Percentiles rank a stretch among this genome's conserved stretches.
phyloP scores from a whole-genome alignment of 345 rosid genomes.

The Rhizophora apiculata region DNA sequence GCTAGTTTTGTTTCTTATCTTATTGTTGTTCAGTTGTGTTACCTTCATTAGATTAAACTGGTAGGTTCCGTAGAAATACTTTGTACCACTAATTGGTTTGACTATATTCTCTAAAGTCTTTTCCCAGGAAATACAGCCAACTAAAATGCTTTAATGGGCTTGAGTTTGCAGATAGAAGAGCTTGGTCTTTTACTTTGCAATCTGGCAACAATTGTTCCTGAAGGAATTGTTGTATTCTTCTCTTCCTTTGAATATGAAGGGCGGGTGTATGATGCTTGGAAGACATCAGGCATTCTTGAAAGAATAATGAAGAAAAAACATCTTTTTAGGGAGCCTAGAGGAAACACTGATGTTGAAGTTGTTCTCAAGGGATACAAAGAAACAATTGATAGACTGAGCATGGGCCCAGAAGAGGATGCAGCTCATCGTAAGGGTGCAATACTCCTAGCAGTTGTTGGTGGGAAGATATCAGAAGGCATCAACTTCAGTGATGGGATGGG shows the following conservation, averaged over 20 bases:
- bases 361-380: constrained; percentile 82
- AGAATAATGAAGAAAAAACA: constrained; percentile 74
- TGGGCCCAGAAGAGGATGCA: constrained; percentile 22
- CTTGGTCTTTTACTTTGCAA: constrained; percentile 82
- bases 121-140: not conserved
- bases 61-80: constrained; percentile 2
- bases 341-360: constrained; percentile 54
- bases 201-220: constrained; percentile 72
- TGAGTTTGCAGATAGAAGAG: constrained; percentile 66
- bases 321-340: constrained; percentile 86
- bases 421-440: constrained; percentile 62
- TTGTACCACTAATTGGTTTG: not conserved
- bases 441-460: constrained; percentile 89
- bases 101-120: not conserved
- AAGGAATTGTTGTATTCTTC: constrained; percentile 89
- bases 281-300: constrained; percentile 64
- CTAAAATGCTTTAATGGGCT: constrained; percentile 10
- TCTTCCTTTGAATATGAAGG: constrained; percentile 87
- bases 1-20: not conserved
- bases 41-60: not conserved
- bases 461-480: constrained; percentile 98
- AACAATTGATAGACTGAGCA: constrained; percentile 41
- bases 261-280: constrained; percentile 75
- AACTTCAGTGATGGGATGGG: constrained; percentile 98
- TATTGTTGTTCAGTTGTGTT: not conserved